These are phyloP conservation scores for Kodamaea sagamina DNA, from an alignment of 805 yeast genomes.

Conservation along the genomic window DNA sequence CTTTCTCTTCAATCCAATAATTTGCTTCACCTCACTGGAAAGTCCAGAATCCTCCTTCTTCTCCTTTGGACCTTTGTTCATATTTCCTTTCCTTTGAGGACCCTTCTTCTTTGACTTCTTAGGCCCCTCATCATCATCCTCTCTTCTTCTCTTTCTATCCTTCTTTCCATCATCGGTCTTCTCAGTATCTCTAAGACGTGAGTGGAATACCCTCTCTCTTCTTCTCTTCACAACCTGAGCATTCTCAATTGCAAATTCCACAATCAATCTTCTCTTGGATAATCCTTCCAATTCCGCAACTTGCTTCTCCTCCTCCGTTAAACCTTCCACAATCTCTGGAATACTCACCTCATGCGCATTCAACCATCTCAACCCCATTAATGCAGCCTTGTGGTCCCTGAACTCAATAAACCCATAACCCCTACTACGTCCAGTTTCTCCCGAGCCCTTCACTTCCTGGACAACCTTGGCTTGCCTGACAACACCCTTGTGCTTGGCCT, in stretches of 20 bases:
- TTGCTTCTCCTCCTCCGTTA: slow-evolving; percentile 66
- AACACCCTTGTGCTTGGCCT: slow-evolving; percentile 79
- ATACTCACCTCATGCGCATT: slow-evolving; percentile 84
- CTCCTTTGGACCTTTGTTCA: slow-evolving; percentile 26
- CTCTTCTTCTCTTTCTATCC: slow-evolving; percentile 21
- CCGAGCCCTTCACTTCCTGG: slow-evolving; percentile 87
- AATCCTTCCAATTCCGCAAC: slow-evolving; percentile 53
- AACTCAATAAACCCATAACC: slow-evolving; percentile 96
- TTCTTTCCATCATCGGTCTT: slow-evolving; percentile 16
- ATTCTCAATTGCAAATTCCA: slow-evolving; percentile 94
- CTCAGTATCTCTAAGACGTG: slow-evolving; percentile 25
- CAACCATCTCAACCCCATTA: slow-evolving; percentile 96
- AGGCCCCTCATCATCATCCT: slow-evolving; percentile 31
- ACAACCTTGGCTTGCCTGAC: slow-evolving; percentile 92
- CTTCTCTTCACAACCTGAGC: slow-evolving; percentile 92
- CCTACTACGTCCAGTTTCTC: slow-evolving; percentile 85
- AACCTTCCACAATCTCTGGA: slow-evolving; percentile 71
- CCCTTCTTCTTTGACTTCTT: slow-evolving; percentile 25
- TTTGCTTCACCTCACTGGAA: slow-evolving; percentile 57
- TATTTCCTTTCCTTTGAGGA: slow-evolving; percentile 38
- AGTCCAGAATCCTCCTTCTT: slow-evolving; percentile 35
- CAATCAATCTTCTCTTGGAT: slow-evolving; percentile 76
- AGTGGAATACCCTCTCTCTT: slow-evolving; percentile 59
- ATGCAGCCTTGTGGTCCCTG: slow-evolving; percentile 87
- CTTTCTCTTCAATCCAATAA: slow-evolving; percentile 70